Base-by-base conservation (phyloP, 2,329 filamentous ascomycete genomes). In the Lasiodiplodia gonubiensis region DNA sequence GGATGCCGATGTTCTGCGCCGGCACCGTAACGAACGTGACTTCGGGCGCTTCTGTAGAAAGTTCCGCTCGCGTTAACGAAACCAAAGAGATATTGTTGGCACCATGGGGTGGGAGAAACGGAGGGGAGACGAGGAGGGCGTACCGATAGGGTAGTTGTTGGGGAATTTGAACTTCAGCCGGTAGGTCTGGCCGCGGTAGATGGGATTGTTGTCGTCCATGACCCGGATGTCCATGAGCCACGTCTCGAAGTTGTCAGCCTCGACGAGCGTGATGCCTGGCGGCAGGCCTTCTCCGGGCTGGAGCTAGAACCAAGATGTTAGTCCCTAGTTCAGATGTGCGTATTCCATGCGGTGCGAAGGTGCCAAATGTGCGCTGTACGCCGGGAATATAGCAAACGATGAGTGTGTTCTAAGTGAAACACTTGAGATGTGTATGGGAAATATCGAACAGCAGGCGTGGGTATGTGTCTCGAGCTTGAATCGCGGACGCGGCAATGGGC, bases 181-280 rank as follows among this genome's bases (percentile, higher is more conserved):
- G 81, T 92, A 98, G 27, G 83, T 89, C 77, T 98, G 86, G 76
- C 88, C 86, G 63, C 87, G 81, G 80, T 99, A 99, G 57, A 99
- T 81, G 1, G 94, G 94, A 76, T 99, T 99, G 68, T 87, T 82
- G 78, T 97, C 82, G 79, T 98, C 95, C 49, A 98, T 86, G 64
- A 99, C 94, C 72, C 86, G 84, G 65, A 99, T 96, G 77, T 99
- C 96, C 81, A 98, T 89, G 61, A 90, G 84, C 96, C 95, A 99
- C 82, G 95, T 90, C 75, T 92, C 86, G 64, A 97, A 89, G 77
- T 93, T 90, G 55, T 96, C 92, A 67, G 92, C 89, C 57, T 89
- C 88, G 68, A 96, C 89, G 59, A 98, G 88, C 59, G 87, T 85
- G 78, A 99, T 97, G 69, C 88, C 88, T 0, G 86, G 87, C 3